Conservation (phyloP, 176 grass and related monocot species). For the Ananas comosus region DNA sequence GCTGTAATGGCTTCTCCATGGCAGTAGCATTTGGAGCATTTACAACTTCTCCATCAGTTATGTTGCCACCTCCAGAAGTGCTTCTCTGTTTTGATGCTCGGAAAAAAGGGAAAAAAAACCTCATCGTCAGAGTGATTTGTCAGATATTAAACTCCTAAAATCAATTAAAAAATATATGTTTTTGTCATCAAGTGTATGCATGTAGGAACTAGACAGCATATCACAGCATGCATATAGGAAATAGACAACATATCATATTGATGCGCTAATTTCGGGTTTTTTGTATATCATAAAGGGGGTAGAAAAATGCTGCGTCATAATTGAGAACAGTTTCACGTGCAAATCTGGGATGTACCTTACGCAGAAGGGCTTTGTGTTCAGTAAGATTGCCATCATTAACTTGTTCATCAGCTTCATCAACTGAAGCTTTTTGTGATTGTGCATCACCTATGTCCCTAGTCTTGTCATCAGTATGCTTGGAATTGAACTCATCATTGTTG, state of each 20-base stretch:
- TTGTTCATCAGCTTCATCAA: conserved; percentile 28
- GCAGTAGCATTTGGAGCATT: conserved; percentile 26
- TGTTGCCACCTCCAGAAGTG: conserved; percentile 21
- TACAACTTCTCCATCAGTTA: conserved; percentile 18
- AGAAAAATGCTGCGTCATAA: too few relatives aligned
- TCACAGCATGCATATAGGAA: not conserved
- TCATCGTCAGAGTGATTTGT: not conserved
- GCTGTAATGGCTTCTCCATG: conserved; percentile 19
- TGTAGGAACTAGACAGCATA: too few relatives aligned
- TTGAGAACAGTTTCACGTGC: not conserved
- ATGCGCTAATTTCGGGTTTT: not conserved
- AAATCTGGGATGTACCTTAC: conserved; percentile 50
- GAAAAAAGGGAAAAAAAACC: conserved; percentile 3
- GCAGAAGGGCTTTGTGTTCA: conserved; percentile 44
- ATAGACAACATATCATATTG: conserved; percentile 1
- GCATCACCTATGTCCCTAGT: conserved; percentile 7
- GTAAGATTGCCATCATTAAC: conserved; percentile 21
- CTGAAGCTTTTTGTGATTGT: conserved; percentile 4
- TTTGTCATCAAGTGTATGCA: too few relatives aligned
- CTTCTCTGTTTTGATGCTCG: conserved; percentile 32
- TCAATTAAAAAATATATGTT: not conserved
- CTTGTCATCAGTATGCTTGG: conserved; percentile 21
- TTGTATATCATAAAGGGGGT: not conserved
- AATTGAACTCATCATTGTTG: conserved; percentile 26
- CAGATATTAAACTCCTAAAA: not conserved